phyloP scores from a whole-genome alignment of 1,284 basidiomycete genomes.

The Coriolopsis trogii region DNA sequence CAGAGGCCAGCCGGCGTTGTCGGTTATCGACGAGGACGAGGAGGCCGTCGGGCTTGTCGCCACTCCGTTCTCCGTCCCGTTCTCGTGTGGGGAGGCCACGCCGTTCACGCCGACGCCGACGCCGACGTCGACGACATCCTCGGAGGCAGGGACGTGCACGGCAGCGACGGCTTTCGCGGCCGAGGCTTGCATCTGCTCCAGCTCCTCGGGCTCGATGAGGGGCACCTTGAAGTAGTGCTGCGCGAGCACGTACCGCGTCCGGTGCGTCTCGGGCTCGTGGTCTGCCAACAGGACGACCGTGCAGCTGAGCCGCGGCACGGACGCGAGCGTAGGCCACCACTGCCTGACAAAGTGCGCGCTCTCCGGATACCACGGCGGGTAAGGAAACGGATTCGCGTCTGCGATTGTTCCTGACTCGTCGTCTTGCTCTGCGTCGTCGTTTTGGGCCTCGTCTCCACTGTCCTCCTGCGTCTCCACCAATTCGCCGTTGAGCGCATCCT shows the following conservation, averaged over 20 bases:
- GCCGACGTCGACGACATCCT: background rate
- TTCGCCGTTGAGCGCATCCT: background rate
- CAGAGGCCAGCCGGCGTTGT: conserved; percentile 1
- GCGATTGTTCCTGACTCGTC: conserved; percentile 8
- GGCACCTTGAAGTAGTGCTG: conserved; percentile 78
- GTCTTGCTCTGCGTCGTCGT: conserved; percentile 11
- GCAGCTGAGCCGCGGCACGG: conserved; percentile 65
- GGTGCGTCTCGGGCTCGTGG: conserved; percentile 58
- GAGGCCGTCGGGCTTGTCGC: conserved; percentile 8
- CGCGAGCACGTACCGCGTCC: conserved; percentile 65
- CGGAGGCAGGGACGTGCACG: background rate
- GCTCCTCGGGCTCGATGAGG: conserved; percentile 26
- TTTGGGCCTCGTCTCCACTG: background rate
- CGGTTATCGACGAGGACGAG: background rate
- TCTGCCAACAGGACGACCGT: conserved; percentile 69
- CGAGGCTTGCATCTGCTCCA: conserved; percentile 6
- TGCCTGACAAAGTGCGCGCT: conserved; percentile 75
- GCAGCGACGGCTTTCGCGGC: conserved; percentile 13
- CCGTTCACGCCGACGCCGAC: background rate
- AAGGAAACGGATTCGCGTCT: conserved; percentile 28
- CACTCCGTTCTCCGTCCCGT: background rate
- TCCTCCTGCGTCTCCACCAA: background rate
- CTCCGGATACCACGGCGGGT: conserved; percentile 61
- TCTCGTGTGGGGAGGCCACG: background rate
- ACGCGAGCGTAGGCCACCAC: conserved; percentile 72